phyloP scores from a whole-genome alignment of 2,329 filamentous ascomycete genomes.

The Monilinia laxa region DNA sequence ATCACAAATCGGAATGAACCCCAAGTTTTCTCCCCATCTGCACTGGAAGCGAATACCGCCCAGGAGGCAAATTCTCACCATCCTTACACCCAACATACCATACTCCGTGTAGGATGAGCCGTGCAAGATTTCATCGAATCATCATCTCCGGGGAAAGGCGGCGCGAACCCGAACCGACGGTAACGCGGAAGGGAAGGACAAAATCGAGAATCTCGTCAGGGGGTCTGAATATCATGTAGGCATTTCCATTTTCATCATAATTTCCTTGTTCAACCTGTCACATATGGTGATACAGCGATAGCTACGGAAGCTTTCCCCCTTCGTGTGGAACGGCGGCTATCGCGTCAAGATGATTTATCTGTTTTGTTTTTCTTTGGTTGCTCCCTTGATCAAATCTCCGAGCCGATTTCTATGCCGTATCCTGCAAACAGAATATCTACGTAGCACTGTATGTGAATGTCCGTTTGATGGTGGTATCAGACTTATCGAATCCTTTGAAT shows the following conservation, averaged over 20 bases:
- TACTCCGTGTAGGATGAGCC: not conserved
- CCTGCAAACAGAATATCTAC: slow-evolving; percentile 1
- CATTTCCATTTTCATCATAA: slow-evolving; percentile 15
- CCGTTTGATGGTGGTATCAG: slow-evolving; percentile 9
- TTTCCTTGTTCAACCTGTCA: slow-evolving; percentile 11
- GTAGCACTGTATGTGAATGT: not conserved
- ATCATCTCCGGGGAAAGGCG: not conserved
- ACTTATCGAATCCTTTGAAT: not conserved
- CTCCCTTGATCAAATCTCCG: slow-evolving; percentile 10
- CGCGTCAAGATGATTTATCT: slow-evolving; percentile 8
- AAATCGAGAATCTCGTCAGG: slow-evolving; percentile 7
- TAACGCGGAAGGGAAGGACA: slow-evolving; percentile 2
- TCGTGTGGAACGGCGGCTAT: slow-evolving; percentile 18
- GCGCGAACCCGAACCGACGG: slow-evolving; percentile 14
- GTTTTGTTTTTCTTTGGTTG: not conserved
- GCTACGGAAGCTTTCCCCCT: slow-evolving; percentile 3
- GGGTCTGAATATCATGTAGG: slow-evolving; percentile 11
- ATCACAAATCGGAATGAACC: not conserved
- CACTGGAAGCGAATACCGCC: not conserved
- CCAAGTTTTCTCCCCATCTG: not conserved
- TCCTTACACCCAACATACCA: not conserved
- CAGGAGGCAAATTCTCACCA: not conserved
- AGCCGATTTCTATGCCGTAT: slow-evolving; percentile 11
- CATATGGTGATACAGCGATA: not conserved
- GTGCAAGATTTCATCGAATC: slow-evolving; percentile 2